A percentile compares a stretch with the other conserved stretches of the same genome.
These are phyloP conservation scores for Cladophialophora exuberans DNA, from an alignment of 2,329 filamentous ascomycete genomes.

Conservation along the genomic window DNA sequence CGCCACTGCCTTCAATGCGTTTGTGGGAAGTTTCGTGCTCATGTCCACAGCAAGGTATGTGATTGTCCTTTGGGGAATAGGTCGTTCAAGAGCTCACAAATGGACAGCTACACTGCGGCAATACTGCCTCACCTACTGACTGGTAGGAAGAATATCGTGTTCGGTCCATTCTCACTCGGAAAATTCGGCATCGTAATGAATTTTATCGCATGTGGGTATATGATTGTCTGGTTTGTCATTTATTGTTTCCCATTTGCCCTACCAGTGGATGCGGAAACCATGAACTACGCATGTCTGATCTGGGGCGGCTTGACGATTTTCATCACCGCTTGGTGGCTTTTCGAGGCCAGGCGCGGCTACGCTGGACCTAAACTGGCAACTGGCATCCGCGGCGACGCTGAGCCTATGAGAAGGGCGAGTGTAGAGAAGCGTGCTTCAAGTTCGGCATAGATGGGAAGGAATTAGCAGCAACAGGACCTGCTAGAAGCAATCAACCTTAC, in stretches of 20 bases:
- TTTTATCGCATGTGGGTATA: slow-evolving; percentile 54
- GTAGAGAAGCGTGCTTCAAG: slow-evolving; percentile 19
- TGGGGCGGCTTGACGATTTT: slow-evolving; percentile 57
- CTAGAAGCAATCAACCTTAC: no score
- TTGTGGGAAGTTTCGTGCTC: slow-evolving; percentile 63
- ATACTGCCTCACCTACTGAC: slow-evolving; percentile 57
- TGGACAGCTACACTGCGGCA: slow-evolving; percentile 51
- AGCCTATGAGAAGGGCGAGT: slow-evolving; percentile 21
- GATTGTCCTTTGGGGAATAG: not conserved
- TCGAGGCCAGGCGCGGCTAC: slow-evolving; percentile 20
- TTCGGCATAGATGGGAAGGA: slow-evolving; percentile 8
- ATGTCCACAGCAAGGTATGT: slow-evolving; percentile 54
- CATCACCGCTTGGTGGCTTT: slow-evolving; percentile 49
- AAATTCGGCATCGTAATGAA: slow-evolving; percentile 56
- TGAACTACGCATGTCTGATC: slow-evolving; percentile 60
- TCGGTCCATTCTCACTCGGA: slow-evolving; percentile 59
- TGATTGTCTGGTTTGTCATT: slow-evolving; percentile 60
- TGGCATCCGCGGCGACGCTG: slow-evolving; percentile 17
- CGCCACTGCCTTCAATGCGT: slow-evolving; percentile 55
- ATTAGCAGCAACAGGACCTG: no score
- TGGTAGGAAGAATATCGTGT: slow-evolving; percentile 54
- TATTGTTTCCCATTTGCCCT: slow-evolving; percentile 61
- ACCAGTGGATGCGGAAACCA: slow-evolving; percentile 49
- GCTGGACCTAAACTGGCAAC: slow-evolving; percentile 18
- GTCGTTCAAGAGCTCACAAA: slow-evolving; percentile 1